These are phyloP conservation scores for Penicillium maclennaniae DNA, from an alignment of 495 filamentous ascomycete species.

Conservation along the genomic window DNA sequence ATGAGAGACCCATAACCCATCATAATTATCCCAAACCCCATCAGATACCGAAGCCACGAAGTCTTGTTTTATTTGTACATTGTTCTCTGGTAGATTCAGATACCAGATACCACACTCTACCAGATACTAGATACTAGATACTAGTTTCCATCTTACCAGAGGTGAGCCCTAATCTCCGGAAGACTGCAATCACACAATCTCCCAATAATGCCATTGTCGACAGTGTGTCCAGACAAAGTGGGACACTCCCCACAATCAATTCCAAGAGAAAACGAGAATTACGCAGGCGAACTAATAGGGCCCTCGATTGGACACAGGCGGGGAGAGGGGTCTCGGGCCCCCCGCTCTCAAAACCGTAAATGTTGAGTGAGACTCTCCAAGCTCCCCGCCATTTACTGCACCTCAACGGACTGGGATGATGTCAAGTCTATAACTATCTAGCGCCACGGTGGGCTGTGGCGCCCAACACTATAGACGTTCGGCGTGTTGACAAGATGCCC, in stretches of 20 bases:
- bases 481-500: not conserved
- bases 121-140: too few species aligned
- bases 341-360: slow-evolving; percentile 17
- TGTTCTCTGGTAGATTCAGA: too few species aligned
- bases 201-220: not conserved
- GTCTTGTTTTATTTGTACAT: not conserved
- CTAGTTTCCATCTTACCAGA: too few species aligned
- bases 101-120: too few species aligned
- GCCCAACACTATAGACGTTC: not conserved
- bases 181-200: not conserved
- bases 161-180: not conserved
- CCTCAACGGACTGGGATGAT: slow-evolving; percentile 18
- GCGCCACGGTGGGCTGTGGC: not conserved
- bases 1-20: too few species aligned
- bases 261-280: slow-evolving; percentile 16
- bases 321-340: slow-evolving; percentile 9
- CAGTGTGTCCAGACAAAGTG: not conserved
- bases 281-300: slow-evolving; percentile 1
- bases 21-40: too few species aligned
- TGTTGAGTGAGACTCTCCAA: slow-evolving; percentile 8
- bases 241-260: slow-evolving; percentile 13
- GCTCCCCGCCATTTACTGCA: slow-evolving; percentile 9
- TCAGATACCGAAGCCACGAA: not conserved
- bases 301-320: slow-evolving; percentile 2
- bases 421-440: slow-evolving; percentile 2